phyloP scores from a whole-genome alignment of 2,329 filamentous ascomycete species.

The Cladophialophora chaetospira region DNA sequence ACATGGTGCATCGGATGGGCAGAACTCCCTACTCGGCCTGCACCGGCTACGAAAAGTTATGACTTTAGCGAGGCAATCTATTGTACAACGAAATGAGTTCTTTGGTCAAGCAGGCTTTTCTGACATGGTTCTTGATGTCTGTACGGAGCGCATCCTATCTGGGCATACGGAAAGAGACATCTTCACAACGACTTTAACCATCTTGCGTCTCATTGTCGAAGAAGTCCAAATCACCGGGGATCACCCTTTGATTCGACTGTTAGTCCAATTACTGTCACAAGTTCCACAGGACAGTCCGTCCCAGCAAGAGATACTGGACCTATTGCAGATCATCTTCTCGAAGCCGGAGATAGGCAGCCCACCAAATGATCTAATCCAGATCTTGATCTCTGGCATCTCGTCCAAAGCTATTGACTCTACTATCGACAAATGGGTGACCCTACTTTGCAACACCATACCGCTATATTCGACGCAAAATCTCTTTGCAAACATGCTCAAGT shows the following conservation, averaged over 20 bases:
- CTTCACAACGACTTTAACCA: conserved; percentile 18
- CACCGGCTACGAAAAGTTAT: conserved; percentile 27
- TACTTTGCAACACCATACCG: conserved; percentile 80
- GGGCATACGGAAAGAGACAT: conserved; percentile 4
- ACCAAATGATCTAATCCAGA: conserved; percentile 72
- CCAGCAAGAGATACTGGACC: conserved; percentile 28
- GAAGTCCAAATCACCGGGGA: conserved; percentile 16
- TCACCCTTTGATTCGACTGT: conserved; percentile 18
- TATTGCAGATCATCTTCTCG: conserved; percentile 27
- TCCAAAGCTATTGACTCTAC: conserved; percentile 72
- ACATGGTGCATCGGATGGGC: not conserved
- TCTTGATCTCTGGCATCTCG: conserved; percentile 77
- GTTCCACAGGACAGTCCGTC: conserved; percentile 9
- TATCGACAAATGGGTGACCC: conserved; percentile 87
- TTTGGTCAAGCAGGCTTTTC: conserved; percentile 22
- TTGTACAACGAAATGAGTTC: conserved; percentile 22
- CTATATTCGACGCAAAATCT: conserved; percentile 80
- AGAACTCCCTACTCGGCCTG: conserved; percentile 23
- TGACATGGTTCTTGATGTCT: conserved; percentile 23
- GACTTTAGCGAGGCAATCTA: conserved; percentile 21
- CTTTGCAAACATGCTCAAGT: conserved; percentile 80
- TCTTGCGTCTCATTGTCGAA: conserved; percentile 25
- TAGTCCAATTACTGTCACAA: conserved; percentile 24
- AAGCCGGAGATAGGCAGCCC: conserved; percentile 36
- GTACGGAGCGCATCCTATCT: conserved; percentile 15